Evolutionary conservation across 2,329 filamentous ascomycete species (phyloP).

Genomic region (Trichoderma brevicompactum): DNA sequence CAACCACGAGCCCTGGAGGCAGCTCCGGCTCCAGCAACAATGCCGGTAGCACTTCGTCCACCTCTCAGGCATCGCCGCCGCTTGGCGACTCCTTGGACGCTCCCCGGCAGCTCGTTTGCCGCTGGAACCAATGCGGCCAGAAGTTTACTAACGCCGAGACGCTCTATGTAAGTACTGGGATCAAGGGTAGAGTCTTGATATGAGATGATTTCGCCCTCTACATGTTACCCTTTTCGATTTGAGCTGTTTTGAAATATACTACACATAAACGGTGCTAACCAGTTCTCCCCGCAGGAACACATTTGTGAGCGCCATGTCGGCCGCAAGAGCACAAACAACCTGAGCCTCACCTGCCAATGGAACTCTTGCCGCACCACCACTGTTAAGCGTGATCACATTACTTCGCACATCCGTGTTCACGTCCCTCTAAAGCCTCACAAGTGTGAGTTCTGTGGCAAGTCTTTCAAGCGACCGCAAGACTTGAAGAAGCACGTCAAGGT

Average conservation of each 20-base stretch:
- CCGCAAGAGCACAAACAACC: constrained; percentile 98
- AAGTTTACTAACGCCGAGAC: constrained; percentile 62
- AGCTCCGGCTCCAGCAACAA: constrained; percentile 20
- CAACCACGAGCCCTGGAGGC: constrained; percentile 19
- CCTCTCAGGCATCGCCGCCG: constrained; percentile 3
- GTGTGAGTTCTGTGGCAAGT: constrained; percentile 98
- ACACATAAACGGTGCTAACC: neutral
- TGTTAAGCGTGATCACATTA: constrained; percentile 98
- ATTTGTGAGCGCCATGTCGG: constrained; percentile 98
- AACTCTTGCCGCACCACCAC: constrained; percentile 94
- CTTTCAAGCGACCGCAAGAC: constrained; percentile 98
- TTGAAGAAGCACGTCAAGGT: constrained; percentile 98
- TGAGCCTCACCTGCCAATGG: constrained; percentile 97
- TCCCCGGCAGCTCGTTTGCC: constrained; percentile 53
- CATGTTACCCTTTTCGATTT: too few relatives aligned
- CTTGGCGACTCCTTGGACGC: constrained; percentile 9
- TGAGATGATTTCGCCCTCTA: neutral
- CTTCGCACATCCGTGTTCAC: constrained; percentile 96
- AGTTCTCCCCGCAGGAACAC: constrained; percentile 69
- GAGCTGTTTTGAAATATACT: too few relatives aligned
- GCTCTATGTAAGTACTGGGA: constrained; percentile 58
- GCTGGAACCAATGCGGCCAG: constrained; percentile 63
- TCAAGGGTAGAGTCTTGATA: too few relatives aligned
- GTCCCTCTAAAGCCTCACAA: constrained; percentile 99
- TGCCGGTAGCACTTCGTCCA: constrained; percentile 12